Evolutionary conservation across 257 asterid genomes (phyloP).

Genomic region (Nicotiana noctiflora): DNA sequence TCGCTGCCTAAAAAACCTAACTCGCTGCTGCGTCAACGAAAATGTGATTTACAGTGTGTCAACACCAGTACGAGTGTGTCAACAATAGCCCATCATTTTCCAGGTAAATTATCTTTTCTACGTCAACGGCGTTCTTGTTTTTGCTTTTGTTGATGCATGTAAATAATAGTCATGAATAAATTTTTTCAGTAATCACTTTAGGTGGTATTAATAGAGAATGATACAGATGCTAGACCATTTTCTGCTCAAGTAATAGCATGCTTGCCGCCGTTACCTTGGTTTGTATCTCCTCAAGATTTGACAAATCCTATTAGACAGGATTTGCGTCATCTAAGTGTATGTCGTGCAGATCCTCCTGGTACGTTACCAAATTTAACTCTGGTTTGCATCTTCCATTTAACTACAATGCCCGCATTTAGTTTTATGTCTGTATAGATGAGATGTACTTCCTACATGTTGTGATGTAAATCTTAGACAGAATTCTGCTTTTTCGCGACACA

Average conservation of each 20-base stretch:
- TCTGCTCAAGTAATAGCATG: slow-evolving; percentile 94
- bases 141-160: neutral
- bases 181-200: slow-evolving; percentile 21
- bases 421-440: neutral
- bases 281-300: slow-evolving; percentile 71
- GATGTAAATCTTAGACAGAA: slow-evolving; percentile 2
- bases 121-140: too few relatives aligned
- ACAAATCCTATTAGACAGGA: slow-evolving; percentile 78
- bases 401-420: neutral
- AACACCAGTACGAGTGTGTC: too few relatives aligned
- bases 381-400: neutral
- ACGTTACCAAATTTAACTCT: slow-evolving; percentile 13
- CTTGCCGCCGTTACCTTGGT: slow-evolving; percentile 97
- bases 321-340: slow-evolving; percentile 78
- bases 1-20: too few relatives aligned
- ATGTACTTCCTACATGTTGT: neutral
- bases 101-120: too few relatives aligned
- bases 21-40: too few relatives aligned
- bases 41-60: too few relatives aligned
- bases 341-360: slow-evolving; percentile 99
- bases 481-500: slow-evolving; percentile 31
- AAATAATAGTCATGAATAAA: neutral
- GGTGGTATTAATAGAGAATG: slow-evolving; percentile 95
- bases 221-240: slow-evolving; percentile 91
- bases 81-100: too few relatives aligned